A percentile compares a stretch with the other conserved stretches of the same genome.
These are phyloP conservation scores for Aspergillus sp. DNA, from an alignment of 2,329 filamentous ascomycete genomes.

Conservation along the genomic window DNA sequence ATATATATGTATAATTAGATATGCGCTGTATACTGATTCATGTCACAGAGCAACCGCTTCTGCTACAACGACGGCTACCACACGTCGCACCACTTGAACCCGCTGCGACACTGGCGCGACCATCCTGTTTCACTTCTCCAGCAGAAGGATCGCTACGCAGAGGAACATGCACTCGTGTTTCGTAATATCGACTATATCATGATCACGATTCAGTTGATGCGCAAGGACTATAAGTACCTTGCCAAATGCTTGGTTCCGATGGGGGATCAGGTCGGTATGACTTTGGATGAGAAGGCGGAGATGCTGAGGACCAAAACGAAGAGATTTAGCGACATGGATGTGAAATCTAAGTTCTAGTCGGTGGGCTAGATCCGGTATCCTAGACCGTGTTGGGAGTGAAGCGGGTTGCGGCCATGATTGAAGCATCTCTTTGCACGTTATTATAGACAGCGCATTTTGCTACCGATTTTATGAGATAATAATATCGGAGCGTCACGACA, in stretches of 20 bases:
- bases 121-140: constrained; percentile 73
- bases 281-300: constrained; percentile 60
- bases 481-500: neutral
- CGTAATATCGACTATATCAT: constrained; percentile 80
- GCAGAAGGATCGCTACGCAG: constrained; percentile 65
- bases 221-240: constrained; percentile 69
- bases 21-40: constrained; percentile 3
- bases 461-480: neutral
- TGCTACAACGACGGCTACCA: constrained; percentile 84
- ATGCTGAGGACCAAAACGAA: constrained; percentile 67
- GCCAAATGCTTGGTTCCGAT: constrained; percentile 73
- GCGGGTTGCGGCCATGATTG: neutral
- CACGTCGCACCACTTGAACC: constrained; percentile 53
- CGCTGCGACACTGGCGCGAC: constrained; percentile 71
- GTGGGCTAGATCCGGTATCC: neutral
- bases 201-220: constrained; percentile 67
- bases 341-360: constrained; percentile 10
- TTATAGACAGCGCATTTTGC: neutral
- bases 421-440: neutral
- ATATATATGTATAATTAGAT: neutral
- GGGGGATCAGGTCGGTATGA: constrained; percentile 68
- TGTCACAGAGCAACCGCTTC: constrained; percentile 69
- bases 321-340: constrained; percentile 47
- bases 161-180: constrained; percentile 71
- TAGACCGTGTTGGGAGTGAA: neutral